Percentiles rank a stretch among this genome's conserved stretches.
Conservation (phyloP, 2,329 filamentous ascomycete species). For the Parafenestella ontariensis region DNA sequence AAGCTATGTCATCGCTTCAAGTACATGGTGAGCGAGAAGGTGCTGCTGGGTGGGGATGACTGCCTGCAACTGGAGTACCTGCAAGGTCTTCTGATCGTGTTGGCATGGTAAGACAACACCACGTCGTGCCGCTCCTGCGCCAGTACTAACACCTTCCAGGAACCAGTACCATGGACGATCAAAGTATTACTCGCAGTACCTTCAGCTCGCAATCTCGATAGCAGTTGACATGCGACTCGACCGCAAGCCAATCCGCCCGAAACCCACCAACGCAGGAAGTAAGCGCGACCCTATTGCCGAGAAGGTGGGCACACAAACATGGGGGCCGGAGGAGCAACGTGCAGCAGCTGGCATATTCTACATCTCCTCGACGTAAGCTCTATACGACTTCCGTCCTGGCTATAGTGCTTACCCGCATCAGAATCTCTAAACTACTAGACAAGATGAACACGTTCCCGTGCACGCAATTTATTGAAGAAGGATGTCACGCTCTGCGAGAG, state of each 20-base stretch:
- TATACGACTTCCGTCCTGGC: neutral
- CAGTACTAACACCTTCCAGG: slow-evolving; percentile 22
- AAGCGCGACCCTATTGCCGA: slow-evolving; percentile 34
- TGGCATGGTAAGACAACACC: slow-evolving; percentile 33
- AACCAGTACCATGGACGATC: slow-evolving; percentile 42
- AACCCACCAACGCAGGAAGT: slow-evolving; percentile 19
- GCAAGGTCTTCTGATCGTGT: slow-evolving; percentile 35
- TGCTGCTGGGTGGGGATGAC: slow-evolving; percentile 38
- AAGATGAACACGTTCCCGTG: slow-evolving; percentile 49
- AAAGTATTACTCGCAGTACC: slow-evolving; percentile 40
- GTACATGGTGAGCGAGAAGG: slow-evolving; percentile 37
- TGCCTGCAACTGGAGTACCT: slow-evolving; percentile 37
- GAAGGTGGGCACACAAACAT: slow-evolving; percentile 21
- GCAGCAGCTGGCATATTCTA: slow-evolving; percentile 55
- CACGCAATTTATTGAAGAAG: slow-evolving; percentile 47
- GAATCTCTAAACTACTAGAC: slow-evolving; percentile 47
- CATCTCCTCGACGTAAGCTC: slow-evolving; percentile 51
- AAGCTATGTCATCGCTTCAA: slow-evolving; percentile 42
- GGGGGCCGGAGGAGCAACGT: slow-evolving; percentile 52
- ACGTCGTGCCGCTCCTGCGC: neutral
- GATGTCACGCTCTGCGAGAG: slow-evolving; percentile 43
- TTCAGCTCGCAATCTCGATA: slow-evolving; percentile 40
- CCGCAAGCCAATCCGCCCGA: slow-evolving; percentile 28
- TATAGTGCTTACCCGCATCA: slow-evolving; percentile 25
- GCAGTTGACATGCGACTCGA: slow-evolving; percentile 42